Evolutionary conservation across 2,329 filamentous ascomycete species (phyloP), one percentile per base, ranked within the genome.

Genomic region (Podosphaera xanthii): DNA sequence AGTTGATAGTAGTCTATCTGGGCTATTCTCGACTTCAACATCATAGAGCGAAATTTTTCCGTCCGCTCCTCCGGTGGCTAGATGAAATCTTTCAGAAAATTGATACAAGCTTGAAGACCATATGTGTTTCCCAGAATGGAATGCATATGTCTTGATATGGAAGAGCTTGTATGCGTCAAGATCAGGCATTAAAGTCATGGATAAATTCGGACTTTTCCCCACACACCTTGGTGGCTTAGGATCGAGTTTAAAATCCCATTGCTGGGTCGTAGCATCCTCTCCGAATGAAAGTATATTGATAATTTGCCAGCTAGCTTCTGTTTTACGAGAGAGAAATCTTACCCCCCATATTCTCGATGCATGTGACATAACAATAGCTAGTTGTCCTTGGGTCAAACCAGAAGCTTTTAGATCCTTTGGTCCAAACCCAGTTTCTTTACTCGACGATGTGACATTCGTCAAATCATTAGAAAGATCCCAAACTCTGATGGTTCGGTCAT

Each of bases 261-360:
- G 74, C 65, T 90, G 83, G 58, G 80, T 78, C 4, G 85, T 86
- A 7, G 84, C 80, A 70, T 96, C 90, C 71, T 96, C 90, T 9
- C 90, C 88, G 64, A 89, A 86, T 0, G 91, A 94, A 48, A 87
- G 76, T 0, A 94, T 66, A 8, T 74, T 75, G 22, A 83, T 60
- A 1, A 65, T 61, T 14, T 53, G 35, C n/a, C 22, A 30, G 3
- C 22, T n/a, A 55, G 36, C 30, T 2, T 58, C 40, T 58, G 42
- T 33, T 4, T 48, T 7, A 8, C 6, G 30, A 14, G 48, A n/a
- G 0, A 82, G 71, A 63, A 96, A 92, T 59, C 78, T 77, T 7
- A 95, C 81, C 53, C 81, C 79, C 92, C 92, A 98, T 63, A 98
- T 94, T 60, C 92, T 80, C 6, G 91, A 94, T 2, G 78, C 72